phyloP scores from a whole-genome alignment of 208 protist species.

The Herpetomonas tarakana region DNA sequence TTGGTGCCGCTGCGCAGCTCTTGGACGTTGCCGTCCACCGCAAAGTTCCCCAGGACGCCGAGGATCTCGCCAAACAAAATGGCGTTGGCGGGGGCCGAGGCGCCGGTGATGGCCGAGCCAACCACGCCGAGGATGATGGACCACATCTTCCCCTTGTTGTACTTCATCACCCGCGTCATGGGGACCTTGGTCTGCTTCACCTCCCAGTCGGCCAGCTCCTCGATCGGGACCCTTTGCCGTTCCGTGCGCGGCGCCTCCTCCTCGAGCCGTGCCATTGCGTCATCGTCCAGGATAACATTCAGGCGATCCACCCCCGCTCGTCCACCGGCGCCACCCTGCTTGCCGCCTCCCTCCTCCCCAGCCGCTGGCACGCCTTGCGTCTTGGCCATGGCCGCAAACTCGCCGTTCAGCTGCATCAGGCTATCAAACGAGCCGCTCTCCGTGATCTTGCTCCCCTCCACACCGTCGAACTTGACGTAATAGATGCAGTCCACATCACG shows the following conservation, averaged over 20 bases:
- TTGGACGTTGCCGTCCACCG: conserved; percentile 17
- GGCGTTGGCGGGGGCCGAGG: conserved; percentile 26
- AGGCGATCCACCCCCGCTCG: conserved; percentile 10
- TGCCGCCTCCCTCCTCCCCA: conserved; percentile 6
- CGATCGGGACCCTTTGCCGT: conserved; percentile 56
- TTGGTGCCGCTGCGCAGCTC: conserved; percentile 35
- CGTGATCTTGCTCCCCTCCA: conserved; percentile 42
- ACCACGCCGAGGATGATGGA: conserved; percentile 40
- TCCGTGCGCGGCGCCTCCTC: conserved; percentile 50
- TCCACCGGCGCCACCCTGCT: conserved; percentile 8
- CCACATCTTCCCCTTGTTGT: conserved; percentile 31
- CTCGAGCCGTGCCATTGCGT: conserved; percentile 39
- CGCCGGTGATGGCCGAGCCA: conserved; percentile 53
- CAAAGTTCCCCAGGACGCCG: conserved; percentile 30
- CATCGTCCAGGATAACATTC: conserved; percentile 45
- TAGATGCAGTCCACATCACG: conserved; percentile 86
- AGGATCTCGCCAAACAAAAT: conserved; percentile 61
- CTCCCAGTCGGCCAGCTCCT: conserved; percentile 64
- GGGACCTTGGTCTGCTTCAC: conserved; percentile 30
- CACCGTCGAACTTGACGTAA: conserved; percentile 67
- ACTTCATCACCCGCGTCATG: conserved; percentile 34
- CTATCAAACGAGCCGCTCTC: conserved; percentile 61
- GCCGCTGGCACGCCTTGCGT: conserved; percentile 30
- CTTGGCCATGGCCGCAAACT: conserved; percentile 70
- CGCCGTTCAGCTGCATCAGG: conserved; percentile 41